Percentiles rank a stretch among this genome's conserved stretches.
Evolutionary conservation across 2,329 filamentous ascomycete species (phyloP).

Genomic region (Lanzia echinophila): DNA sequence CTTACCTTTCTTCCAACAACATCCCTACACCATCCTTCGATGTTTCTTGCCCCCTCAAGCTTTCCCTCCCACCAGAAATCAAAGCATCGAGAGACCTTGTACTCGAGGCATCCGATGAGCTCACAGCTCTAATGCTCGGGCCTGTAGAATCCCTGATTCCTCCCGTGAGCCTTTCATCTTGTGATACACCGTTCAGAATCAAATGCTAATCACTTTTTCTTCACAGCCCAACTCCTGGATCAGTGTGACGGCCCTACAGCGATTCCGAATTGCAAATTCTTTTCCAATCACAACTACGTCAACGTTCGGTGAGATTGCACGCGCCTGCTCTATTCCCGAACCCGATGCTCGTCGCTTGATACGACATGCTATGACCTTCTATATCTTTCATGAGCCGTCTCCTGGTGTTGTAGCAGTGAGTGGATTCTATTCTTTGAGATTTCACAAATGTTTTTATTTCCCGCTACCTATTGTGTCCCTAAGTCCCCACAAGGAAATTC

Average conservation of each 20-base stretch:
- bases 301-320: background rate
- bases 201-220: background rate
- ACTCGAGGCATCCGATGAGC: constrained; percentile 2
- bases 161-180: background rate
- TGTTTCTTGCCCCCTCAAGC: background rate
- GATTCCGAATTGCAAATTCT: background rate
- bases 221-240: background rate
- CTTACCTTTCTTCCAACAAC: background rate
- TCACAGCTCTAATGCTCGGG: background rate
- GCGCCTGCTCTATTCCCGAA: background rate
- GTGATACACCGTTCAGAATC: background rate
- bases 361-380: constrained; percentile 48
- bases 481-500: no score
- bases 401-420: constrained; percentile 7
- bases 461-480: no score
- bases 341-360: constrained; percentile 30
- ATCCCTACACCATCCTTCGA: constrained; percentile 1
- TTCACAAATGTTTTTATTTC: no score
- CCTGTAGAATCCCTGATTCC: background rate
- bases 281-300: background rate
- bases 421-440: no score
- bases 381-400: constrained; percentile 30
- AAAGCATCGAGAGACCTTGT: background rate
- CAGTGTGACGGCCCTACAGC: background rate
- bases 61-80: background rate